Evolutionary conservation across 2,329 filamentous ascomycete species (phyloP).

Genomic region (Beauveria brongniartii): DNA sequence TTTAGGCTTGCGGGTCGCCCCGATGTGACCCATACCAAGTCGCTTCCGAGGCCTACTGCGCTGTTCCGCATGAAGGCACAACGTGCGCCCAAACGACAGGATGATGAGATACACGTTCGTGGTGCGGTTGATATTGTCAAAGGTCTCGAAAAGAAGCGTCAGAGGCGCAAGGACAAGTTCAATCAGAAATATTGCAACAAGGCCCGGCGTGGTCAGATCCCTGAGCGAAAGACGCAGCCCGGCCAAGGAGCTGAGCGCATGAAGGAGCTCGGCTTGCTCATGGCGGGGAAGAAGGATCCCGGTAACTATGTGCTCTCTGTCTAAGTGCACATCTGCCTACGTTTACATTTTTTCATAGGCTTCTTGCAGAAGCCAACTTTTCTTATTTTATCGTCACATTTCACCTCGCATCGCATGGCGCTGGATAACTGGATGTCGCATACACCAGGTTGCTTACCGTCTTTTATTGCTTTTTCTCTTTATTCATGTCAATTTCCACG

Average conservation of each 20-base stretch:
- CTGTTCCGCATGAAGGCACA: constrained; percentile 49
- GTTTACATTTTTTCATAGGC: neutral
- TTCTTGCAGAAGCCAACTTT: neutral
- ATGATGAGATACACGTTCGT: constrained; percentile 59
- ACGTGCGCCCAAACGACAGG: constrained; percentile 27
- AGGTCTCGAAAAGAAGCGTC: constrained; percentile 87
- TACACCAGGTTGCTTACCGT: constrained; percentile 4
- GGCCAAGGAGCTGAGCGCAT: constrained; percentile 90
- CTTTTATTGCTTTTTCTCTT: constrained; percentile 2
- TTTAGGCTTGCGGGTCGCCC: constrained; percentile 46
- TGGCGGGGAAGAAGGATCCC: constrained; percentile 70
- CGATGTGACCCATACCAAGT: constrained; percentile 70
- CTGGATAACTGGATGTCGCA: constrained; percentile 4
- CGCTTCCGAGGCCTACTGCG: constrained; percentile 71
- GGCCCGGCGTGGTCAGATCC: constrained; percentile 58
- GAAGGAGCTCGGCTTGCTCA: constrained; percentile 70
- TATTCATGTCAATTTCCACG: constrained; percentile 9
- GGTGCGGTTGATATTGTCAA: constrained; percentile 98
- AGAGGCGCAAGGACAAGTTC: constrained; percentile 87
- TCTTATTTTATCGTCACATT: neutral
- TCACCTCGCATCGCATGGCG: constrained; percentile 4
- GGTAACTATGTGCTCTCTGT: constrained; percentile 73
- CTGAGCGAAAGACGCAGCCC: constrained; percentile 60
- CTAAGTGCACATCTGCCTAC: constrained; percentile 28
- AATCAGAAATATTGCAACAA: constrained; percentile 84